Conservation (phyloP, 805 yeast genomes). For the Metschnikowia similis region DNA sequence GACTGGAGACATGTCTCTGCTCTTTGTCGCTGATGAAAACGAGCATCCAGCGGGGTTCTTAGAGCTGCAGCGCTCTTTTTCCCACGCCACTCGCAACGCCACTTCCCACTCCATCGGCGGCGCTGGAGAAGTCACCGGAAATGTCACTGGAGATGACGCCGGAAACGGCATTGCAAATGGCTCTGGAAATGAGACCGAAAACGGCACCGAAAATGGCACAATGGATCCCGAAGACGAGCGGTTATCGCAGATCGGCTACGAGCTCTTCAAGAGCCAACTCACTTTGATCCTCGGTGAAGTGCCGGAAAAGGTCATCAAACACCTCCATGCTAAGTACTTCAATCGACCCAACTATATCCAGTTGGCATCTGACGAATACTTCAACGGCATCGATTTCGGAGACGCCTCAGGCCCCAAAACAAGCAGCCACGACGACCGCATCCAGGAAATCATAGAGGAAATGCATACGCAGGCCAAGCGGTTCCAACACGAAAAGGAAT, state of each 20-base stretch:
- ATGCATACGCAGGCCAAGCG: constrained; percentile 10
- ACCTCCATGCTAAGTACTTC: constrained; percentile 14
- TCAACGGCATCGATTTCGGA: constrained; percentile 9
- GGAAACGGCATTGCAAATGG: too few species aligned
- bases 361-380: constrained; percentile 17
- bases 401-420: not conserved
- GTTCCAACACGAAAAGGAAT: constrained; percentile 6
- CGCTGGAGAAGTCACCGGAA: too few species aligned
- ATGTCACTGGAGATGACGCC: too few species aligned
- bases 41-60: not conserved
- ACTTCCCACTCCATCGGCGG: too few species aligned
- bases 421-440: constrained; percentile 1
- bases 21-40: constrained; percentile 9
- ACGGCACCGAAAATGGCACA: not conserved
- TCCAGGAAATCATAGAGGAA: constrained; percentile 7
- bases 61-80: not conserved
- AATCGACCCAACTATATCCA: constrained; percentile 17
- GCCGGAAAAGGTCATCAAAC: constrained; percentile 2
- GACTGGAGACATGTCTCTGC: not conserved
- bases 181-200: too few species aligned
- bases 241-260: constrained; percentile 14
- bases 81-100: not conserved
- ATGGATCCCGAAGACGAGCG: not conserved
- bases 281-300: constrained; percentile 13
- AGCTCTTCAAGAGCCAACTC: constrained; percentile 15